A percentile compares a stretch with the other conserved stretches of the same genome.
Evolutionary conservation across 306 rosid species (phyloP).

Genomic region (Pueraria montana): DNA sequence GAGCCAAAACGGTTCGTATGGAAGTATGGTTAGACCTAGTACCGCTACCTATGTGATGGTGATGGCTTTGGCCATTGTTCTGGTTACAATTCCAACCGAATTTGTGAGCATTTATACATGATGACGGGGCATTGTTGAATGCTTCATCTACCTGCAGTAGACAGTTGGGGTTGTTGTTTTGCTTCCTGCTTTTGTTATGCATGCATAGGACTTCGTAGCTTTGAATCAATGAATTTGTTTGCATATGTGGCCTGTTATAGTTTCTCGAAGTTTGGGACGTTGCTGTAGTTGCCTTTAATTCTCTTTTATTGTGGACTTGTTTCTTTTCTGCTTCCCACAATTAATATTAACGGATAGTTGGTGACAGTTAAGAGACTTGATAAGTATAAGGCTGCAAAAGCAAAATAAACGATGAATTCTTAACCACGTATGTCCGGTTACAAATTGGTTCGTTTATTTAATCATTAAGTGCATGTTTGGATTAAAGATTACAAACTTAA

Average conservation of each 20-base stretch:
- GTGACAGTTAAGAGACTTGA: background rate
- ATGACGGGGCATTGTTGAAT: background rate
- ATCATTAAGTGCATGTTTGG: too few species aligned
- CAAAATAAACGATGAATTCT: too few species aligned
- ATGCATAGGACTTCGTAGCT: slow-evolving; percentile 26
- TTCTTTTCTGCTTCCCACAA: background rate
- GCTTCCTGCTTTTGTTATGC: background rate
- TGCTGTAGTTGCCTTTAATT: background rate
- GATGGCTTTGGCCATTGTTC: slow-evolving; percentile 48
- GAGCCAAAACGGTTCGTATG: slow-evolving; percentile 15
- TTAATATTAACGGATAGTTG: background rate
- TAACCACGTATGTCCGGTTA: too few species aligned
- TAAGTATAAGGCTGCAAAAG: too few species aligned
- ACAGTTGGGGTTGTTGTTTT: background rate
- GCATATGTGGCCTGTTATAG: background rate
- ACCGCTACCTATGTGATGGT: slow-evolving; percentile 23
- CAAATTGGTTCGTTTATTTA: too few species aligned
- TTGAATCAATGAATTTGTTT: slow-evolving; percentile 30
- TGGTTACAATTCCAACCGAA: slow-evolving; percentile 51
- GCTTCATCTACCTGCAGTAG: slow-evolving; percentile 33
- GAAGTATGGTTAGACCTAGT: slow-evolving; percentile 44
- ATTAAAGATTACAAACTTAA: too few species aligned
- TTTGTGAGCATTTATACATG: slow-evolving; percentile 27
- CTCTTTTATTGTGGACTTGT: background rate
- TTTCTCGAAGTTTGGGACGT: background rate